phyloP scores from a whole-genome alignment of 2,329 filamentous ascomycete species.

The Neonectria sp. region DNA sequence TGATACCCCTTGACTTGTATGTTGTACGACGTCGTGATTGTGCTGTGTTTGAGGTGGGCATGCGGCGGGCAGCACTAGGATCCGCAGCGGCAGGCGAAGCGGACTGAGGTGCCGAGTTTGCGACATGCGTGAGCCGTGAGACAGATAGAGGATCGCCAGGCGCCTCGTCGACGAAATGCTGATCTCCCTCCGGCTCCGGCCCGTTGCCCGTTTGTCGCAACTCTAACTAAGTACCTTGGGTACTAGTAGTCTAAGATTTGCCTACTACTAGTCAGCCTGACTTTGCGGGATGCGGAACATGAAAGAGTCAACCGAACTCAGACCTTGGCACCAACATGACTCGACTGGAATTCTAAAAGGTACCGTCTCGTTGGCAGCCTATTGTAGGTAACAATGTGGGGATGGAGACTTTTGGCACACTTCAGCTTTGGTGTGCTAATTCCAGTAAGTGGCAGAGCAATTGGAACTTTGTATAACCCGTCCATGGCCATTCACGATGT shows the following conservation, averaged over 20 bases:
- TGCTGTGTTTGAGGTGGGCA: conserved; percentile 1
- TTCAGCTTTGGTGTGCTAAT: neutral
- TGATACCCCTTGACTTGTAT: neutral
- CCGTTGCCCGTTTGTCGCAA: conserved; percentile 21
- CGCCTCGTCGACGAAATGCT: neutral
- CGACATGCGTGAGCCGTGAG: neutral
- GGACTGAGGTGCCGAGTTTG: neutral
- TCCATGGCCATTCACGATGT: neutral
- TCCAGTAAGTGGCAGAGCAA: too few species aligned
- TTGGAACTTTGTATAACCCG: too few species aligned
- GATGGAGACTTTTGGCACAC: neutral
- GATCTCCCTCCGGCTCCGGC: conserved; percentile 9
- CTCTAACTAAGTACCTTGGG: conserved; percentile 8
- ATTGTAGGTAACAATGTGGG: neutral
- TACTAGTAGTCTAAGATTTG: neutral
- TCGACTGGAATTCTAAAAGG: conserved; percentile 14
- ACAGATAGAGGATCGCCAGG: neutral
- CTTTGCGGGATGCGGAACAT: conserved; percentile 5
- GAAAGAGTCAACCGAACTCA: neutral
- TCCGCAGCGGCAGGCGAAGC: conserved; percentile 4
- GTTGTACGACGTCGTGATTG: neutral
- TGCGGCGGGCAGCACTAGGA: conserved; percentile 11
- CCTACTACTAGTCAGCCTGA: neutral
- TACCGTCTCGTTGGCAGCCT: neutral
- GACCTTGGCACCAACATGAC: conserved; percentile 15